phyloP scores from a whole-genome alignment of 345 rosid species.

The Clarkia xantiana region DNA sequence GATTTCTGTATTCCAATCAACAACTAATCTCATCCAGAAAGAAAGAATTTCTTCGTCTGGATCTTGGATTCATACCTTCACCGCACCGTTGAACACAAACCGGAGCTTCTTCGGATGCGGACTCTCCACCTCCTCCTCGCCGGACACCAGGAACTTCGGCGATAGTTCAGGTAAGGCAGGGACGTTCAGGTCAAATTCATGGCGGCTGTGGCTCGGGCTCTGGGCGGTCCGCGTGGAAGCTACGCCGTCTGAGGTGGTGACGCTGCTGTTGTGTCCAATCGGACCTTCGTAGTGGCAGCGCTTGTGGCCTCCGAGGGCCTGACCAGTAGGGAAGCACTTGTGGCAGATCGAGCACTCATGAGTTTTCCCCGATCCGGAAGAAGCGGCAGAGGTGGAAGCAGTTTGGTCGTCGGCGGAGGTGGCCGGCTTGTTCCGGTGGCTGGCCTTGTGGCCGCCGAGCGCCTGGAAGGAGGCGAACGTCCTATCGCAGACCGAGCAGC shows the following conservation, averaged over 20 bases:
- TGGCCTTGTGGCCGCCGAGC: conserved; percentile 87
- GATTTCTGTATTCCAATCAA: background rate
- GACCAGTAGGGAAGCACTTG: conserved; percentile 51
- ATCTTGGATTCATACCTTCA: background rate
- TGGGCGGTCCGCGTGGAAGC: conserved; percentile 38
- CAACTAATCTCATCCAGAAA: conserved; percentile 15
- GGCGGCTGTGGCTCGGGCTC: conserved; percentile 16
- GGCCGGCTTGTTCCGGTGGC: conserved; percentile 50
- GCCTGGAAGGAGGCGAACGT: conserved; percentile 75
- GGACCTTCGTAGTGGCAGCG: conserved; percentile 68
- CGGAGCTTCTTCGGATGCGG: conserved; percentile 35
- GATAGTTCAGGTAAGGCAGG: conserved; percentile 18
- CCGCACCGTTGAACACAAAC: conserved; percentile 6
- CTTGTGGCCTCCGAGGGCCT: conserved; percentile 71
- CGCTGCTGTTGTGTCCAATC: background rate
- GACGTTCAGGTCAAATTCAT: conserved; percentile 13
- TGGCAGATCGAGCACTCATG: conserved; percentile 69
- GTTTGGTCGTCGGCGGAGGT: conserved; percentile 19
- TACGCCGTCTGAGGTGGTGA: conserved; percentile 25
- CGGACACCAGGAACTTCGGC: conserved; percentile 12
- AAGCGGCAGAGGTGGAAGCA: conserved; percentile 13
- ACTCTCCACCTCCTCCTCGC: conserved; percentile 25
- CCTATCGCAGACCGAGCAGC: conserved; percentile 67
- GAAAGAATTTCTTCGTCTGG: conserved; percentile 13
- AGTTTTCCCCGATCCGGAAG: conserved; percentile 16